phyloP scores from a whole-genome alignment of 768 basidiomycete genomes.

The Mycena albidolilacea region DNA sequence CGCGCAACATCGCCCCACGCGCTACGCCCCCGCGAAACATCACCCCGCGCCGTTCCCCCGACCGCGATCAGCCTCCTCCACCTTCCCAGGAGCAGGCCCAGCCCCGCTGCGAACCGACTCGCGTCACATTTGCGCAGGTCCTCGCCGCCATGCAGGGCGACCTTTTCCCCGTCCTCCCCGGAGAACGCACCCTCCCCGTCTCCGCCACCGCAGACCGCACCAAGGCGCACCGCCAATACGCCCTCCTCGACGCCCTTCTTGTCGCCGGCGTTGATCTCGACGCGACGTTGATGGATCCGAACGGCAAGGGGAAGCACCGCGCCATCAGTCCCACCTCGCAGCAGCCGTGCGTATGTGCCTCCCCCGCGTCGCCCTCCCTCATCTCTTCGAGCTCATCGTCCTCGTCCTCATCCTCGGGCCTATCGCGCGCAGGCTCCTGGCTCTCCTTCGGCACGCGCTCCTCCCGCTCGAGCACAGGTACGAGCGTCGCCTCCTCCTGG shows the following conservation, averaged over 20 bases:
- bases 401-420: conserved; percentile 30
- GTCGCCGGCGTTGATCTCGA: conserved; percentile 11
- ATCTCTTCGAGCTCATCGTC: conserved; percentile 23
- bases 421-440: conserved; percentile 39
- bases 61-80: not conserved
- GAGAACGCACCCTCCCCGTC: conserved; percentile 13
- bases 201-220: conserved; percentile 8
- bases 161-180: conserved; percentile 34
- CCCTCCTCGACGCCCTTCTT: conserved; percentile 32
- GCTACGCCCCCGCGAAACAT: not conserved
- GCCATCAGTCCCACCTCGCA: not conserved
- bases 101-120: conserved; percentile 12
- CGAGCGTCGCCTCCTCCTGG: conserved; percentile 36
- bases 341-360: conserved; percentile 2
- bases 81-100: not conserved
- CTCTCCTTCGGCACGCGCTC: conserved; percentile 36
- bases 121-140: conserved; percentile 36
- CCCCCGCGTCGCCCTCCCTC: conserved; percentile 25
- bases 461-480: conserved; percentile 25
- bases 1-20: conserved; percentile 17
- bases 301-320: conserved; percentile 31
- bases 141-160: conserved; percentile 37
- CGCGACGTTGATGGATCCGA: not conserved
- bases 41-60: not conserved
- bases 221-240: conserved; percentile 25